Conservation (phyloP, 2,329 filamentous ascomycete genomes). For the Tolypocladium ovalisporum region DNA sequence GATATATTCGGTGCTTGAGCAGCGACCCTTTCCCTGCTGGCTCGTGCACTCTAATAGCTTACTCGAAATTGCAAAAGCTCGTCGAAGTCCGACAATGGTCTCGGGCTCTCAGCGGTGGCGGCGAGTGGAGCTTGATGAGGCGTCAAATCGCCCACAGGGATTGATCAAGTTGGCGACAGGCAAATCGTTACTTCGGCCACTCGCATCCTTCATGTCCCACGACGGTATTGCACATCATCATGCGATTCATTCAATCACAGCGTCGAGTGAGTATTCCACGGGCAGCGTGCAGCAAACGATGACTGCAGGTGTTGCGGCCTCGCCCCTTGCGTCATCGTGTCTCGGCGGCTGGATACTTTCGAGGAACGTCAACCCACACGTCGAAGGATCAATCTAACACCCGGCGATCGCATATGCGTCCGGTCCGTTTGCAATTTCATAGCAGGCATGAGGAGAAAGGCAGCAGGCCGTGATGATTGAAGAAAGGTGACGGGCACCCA, state of each 20-base stretch:
- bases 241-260: background rate
- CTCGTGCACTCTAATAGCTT: background rate
- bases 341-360: too few relatives aligned
- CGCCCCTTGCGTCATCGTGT: too few relatives aligned
- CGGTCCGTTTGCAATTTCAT: background rate
- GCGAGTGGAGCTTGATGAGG: background rate
- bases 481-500: background rate
- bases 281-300: background rate
- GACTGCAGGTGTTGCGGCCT: too few relatives aligned
- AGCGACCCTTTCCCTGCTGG: background rate
- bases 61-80: background rate
- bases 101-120: background rate
- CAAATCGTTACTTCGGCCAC: background rate
- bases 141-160: background rate
- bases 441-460: background rate
- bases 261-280: background rate
- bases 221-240: background rate
- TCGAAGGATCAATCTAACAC: background rate
- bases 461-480: background rate
- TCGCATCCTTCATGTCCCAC: background rate
- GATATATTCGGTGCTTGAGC: background rate
- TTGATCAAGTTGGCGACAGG: too few relatives aligned
- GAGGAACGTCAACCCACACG: too few relatives aligned
- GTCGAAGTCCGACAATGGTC: background rate
- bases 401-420: background rate